Conservation (phyloP, 2,329 filamentous ascomycete genomes). For the Magnaporthiopsis poae region DNA sequence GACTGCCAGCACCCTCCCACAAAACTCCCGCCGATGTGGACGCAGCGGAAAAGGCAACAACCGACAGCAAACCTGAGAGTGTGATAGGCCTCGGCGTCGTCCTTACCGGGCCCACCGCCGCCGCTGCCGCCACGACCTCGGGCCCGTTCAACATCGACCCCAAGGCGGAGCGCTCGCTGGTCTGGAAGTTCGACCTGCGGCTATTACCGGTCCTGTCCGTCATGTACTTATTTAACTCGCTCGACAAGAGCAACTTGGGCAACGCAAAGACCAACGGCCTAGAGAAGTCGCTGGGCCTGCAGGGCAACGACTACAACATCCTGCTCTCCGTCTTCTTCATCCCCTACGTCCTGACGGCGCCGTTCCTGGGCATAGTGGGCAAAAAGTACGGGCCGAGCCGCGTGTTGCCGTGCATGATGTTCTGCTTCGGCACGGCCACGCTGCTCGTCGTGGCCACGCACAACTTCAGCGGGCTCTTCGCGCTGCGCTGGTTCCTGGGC, state of each 20-base stretch:
- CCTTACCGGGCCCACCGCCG: no score
- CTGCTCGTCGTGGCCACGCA: constrained; percentile 43
- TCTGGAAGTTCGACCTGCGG: constrained; percentile 45
- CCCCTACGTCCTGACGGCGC: constrained; percentile 63
- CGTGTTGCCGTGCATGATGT: constrained; percentile 63
- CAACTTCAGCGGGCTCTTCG: constrained; percentile 17
- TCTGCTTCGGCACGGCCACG: constrained; percentile 54
- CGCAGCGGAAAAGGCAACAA: constrained; percentile 3
- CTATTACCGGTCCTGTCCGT: constrained; percentile 43
- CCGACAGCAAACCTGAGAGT: constrained; percentile 3
- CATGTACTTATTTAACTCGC: constrained; percentile 44
- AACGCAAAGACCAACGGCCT: constrained; percentile 9
- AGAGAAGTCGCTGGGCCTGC: constrained; percentile 8
- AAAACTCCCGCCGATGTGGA: background rate
- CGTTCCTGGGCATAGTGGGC: constrained; percentile 48
- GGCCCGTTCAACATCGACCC: constrained; percentile 21
- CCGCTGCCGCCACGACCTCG: background rate
- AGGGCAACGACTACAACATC: constrained; percentile 58
- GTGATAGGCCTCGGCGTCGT: background rate
- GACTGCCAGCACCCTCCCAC: no score
- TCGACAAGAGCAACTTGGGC: constrained; percentile 28
- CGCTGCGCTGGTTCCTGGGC: constrained; percentile 56
- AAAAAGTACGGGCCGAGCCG: constrained; percentile 60
- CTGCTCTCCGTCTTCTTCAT: constrained; percentile 66
- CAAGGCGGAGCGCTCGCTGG: constrained; percentile 38